Base-by-base conservation (phyloP, 306 rosid species). In the Vigna nakashimae region DNA sequence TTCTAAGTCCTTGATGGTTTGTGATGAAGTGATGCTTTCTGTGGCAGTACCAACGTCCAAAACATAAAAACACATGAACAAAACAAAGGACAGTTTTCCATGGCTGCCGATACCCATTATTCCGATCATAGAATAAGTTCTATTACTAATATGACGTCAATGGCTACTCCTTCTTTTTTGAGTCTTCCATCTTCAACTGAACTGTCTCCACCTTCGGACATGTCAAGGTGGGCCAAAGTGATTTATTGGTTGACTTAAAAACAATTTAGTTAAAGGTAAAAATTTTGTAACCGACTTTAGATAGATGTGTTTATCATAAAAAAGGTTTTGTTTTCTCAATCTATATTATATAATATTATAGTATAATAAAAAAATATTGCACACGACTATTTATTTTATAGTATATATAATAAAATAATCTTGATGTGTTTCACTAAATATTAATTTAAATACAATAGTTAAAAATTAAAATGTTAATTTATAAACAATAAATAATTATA, bases 1-100 rank as follows among this genome's bases (percentile, higher is more conserved):
- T 62, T 74, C 34, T 3, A 73, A 49, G 45, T 79, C 73, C 26
- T 71, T 75, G 62, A 86, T 67, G 79, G 17, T 15, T 17, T 51
- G 34, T 10, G 71, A 73, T 43, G 79, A 18, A 43, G 79, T 73
- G 13, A 62, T 62, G 45, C 3, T 56, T n/a, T 73, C 63, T 32
- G 4, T 53, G 40, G 75, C 59, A 66, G 11, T 22, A 40, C 66
- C 48, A 62, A 62, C 48, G 0, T 62, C 36, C 45, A 51, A 34
- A 28, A 50, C 20, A 63, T n/a, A 51, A 34, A 15, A 64, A 9
- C 2, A 73, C 16, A 55, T 65, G 74, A 65, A 53, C 8, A 60
- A 52, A 65, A 55, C 52, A 18, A 7, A 18, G 57, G 65, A 43
- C 26, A 79, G 40, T 18, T 24, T 11, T 12, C 6, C 30, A 30